Conservation (phyloP, 768 basidiomycete species). For the Kwoniella sp. region DNA sequence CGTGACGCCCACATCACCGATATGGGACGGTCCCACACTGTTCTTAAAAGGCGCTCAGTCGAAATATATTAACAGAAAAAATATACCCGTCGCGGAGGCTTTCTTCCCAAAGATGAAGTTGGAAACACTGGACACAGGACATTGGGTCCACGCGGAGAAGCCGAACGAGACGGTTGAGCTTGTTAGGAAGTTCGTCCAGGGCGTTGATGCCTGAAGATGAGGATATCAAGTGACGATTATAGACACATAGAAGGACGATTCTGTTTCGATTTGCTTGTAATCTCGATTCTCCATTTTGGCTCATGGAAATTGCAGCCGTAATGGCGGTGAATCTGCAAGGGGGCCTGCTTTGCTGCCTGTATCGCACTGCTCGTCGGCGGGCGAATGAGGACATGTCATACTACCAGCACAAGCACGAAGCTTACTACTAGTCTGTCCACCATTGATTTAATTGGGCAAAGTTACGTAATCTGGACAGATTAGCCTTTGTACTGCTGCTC, state of each 20-base stretch:
- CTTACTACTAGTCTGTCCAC: too few species aligned
- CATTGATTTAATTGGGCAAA: too few species aligned
- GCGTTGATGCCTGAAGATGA: constrained; percentile 1
- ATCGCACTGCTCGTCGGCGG: too few species aligned
- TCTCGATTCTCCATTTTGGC: too few species aligned
- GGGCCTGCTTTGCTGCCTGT: too few species aligned
- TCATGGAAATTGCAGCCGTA: too few species aligned
- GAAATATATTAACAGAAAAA: constrained; percentile 75
- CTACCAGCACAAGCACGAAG: too few species aligned
- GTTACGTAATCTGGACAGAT: not conserved
- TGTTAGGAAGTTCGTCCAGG: constrained; percentile 56
- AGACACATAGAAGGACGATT: too few species aligned
- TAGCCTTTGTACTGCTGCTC: not conserved
- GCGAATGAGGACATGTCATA: too few species aligned
- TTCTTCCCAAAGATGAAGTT: constrained; percentile 76
- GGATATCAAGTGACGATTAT: too few species aligned
- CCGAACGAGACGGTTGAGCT: constrained; percentile 58
- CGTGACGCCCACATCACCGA: constrained; percentile 43
- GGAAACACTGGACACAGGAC: constrained; percentile 71
- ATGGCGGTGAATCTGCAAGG: too few species aligned
- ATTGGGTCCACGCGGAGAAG: constrained; percentile 91
- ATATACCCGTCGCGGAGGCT: constrained; percentile 64
- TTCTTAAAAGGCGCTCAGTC: constrained; percentile 80
- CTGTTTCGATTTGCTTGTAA: too few species aligned
- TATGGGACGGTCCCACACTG: constrained; percentile 66